Conservation (phyloP, 495 filamentous ascomycete genomes). For the Hypoxylon crocopeplum region DNA sequence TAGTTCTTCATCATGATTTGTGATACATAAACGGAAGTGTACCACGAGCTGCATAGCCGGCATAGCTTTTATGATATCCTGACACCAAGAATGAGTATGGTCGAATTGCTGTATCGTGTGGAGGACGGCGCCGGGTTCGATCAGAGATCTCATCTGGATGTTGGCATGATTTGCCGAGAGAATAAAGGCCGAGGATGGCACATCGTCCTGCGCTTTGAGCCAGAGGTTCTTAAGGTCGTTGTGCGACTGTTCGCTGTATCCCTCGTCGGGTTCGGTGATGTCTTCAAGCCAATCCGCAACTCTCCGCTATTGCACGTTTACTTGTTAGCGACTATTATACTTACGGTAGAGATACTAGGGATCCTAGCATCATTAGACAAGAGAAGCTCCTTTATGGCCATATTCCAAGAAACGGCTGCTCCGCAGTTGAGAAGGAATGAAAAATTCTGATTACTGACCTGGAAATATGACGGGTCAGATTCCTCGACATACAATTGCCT, state of each 20-base stretch:
- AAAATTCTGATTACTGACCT: slow-evolving; percentile 20
- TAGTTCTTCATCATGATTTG: slow-evolving; percentile 14
- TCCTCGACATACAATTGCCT: slow-evolving; percentile 28
- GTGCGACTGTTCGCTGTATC: slow-evolving; percentile 16
- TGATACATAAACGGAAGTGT: slow-evolving; percentile 29
- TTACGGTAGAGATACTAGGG: not conserved
- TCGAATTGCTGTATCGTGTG: slow-evolving; percentile 24
- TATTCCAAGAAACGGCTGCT: not conserved
- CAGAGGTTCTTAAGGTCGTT: slow-evolving; percentile 24
- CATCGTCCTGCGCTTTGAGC: slow-evolving; percentile 26
- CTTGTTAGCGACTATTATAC: slow-evolving; percentile 11
- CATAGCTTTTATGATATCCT: slow-evolving; percentile 19
- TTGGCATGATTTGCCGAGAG: slow-evolving; percentile 7
- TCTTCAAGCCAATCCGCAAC: slow-evolving; percentile 22
- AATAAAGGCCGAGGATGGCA: slow-evolving; percentile 12
- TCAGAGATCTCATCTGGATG: slow-evolving; percentile 17
- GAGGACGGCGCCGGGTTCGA: slow-evolving; percentile 24
- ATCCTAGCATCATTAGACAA: not conserved
- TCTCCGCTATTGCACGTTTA: slow-evolving; percentile 8
- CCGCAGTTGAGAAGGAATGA: not conserved
- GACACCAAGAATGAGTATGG: slow-evolving; percentile 18
- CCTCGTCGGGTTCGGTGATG: slow-evolving; percentile 6
- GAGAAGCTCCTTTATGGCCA: not conserved
- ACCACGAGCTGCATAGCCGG: slow-evolving; percentile 32
- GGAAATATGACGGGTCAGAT: slow-evolving; percentile 23